Evolutionary conservation across 2,329 filamentous ascomycete genomes (phyloP), one percentile per base, ranked within the genome.

Genomic region (Nemania sp.): DNA sequence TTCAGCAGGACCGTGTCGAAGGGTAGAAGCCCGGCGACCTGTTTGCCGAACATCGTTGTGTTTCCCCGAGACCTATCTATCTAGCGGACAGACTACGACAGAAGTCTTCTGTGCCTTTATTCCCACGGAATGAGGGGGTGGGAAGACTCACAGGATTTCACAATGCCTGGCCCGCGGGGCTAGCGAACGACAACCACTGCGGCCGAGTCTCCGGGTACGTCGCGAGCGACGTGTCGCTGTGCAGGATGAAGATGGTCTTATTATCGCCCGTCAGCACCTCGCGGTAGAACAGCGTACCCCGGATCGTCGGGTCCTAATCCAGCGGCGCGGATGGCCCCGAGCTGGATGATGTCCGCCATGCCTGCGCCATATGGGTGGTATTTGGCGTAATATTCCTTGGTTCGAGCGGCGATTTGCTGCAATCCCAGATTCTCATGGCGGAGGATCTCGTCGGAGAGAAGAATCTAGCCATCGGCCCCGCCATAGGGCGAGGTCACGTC

Each of bases 281-380:
- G n/a, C 66, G 59, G 64, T 81, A 83, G 63, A 76, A 83, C 6
- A 68, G 64, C 1, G 73, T 74, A 56, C 83, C 80, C 77, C 78
- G 82, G 0, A 75, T 66, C 12, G 71, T 74, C 0, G 75, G 76
- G 0, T 79, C 81, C 5, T 72, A 70, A 60, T 82, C 79, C 53
- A 79, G 74, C 0, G 76, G 60, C 5, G 66, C 64, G 42, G 42
- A 69, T 71, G 66, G 71, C 74, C 2, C 74, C 77, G 44, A 80
- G 75, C 63, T 81, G 78, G 34, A 81, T 77, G 17, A 83, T 68
- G 64, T 84, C 80, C 15, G 80, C 80, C 58, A 79, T 77, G 9
- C 73, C 70, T n/a, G 81, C 72, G 14, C 64, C 66, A 52, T 71
- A 66, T 5, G 55, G 49, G 11, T 70, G 66, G 54, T 74, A 77